Evolutionary conservation across 2,329 filamentous ascomycete genomes (phyloP).

Genomic region (Colletotrichum australisinense): DNA sequence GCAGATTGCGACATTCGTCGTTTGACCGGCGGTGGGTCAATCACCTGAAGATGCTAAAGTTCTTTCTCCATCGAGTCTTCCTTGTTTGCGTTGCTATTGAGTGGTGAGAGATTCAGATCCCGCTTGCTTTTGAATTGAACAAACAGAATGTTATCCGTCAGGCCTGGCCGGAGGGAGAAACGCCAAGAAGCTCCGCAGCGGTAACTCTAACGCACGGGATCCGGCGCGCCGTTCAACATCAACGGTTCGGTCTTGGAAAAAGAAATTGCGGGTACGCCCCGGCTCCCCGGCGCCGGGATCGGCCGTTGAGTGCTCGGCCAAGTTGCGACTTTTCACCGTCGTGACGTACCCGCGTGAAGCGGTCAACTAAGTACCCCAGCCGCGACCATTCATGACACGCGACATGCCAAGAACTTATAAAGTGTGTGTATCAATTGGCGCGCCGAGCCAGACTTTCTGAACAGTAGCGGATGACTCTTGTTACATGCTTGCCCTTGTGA

Average conservation of each 20-base stretch:
- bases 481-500: neutral
- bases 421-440: neutral
- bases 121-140: neutral
- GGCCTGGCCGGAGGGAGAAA: neutral
- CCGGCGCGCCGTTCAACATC: neutral
- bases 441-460: neutral
- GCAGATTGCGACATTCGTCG: conserved; percentile 5
- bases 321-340: neutral
- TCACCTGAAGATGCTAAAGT: neutral
- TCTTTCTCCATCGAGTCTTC: neutral
- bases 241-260: neutral
- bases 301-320: neutral
- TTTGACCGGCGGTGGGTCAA: conserved; percentile 1
- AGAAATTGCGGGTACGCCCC: neutral
- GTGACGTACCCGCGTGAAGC: neutral
- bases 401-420: neutral
- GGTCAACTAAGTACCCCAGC: neutral
- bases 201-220: neutral
- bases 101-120: neutral
- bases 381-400: neutral
- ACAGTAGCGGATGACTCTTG: neutral
- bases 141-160: neutral
- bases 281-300: conserved; percentile 23
- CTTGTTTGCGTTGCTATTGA: neutral
- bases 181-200: neutral